Evolutionary conservation across 73 alveolate species (phyloP).

Genomic region (Paraurostyla sp.): DNA sequence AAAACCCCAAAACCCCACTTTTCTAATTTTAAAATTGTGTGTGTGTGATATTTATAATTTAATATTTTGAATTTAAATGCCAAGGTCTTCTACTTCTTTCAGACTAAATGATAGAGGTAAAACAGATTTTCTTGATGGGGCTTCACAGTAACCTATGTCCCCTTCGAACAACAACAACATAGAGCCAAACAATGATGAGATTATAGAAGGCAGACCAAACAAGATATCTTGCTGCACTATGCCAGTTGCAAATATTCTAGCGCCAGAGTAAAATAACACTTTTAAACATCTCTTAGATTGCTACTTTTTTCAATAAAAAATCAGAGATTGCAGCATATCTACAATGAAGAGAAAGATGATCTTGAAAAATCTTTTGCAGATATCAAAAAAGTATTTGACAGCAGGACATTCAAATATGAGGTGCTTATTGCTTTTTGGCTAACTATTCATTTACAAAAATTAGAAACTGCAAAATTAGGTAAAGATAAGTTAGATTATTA

Average conservation of each 20-base stretch:
- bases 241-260: conserved; percentile 55
- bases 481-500: neutral
- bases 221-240: conserved; percentile 40
- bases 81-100: conserved; percentile 9
- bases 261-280: conserved; percentile 53
- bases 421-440: conserved; percentile 62
- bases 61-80: conserved; percentile 15
- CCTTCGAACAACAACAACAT: neutral
- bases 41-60: neutral
- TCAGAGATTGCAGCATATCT: conserved; percentile 33
- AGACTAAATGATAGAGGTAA: neutral
- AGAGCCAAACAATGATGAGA: neutral
- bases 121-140: neutral
- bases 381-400: conserved; percentile 35
- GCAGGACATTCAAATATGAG: conserved; percentile 41
- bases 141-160: neutral
- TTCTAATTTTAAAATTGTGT: neutral
- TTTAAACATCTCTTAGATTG: neutral
- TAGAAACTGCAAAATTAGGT: conserved; percentile 50
- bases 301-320: conserved; percentile 50
- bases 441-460: conserved; percentile 37
- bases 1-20: conserved; percentile 20
- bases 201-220: conserved; percentile 2
- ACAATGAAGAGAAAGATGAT: conserved; percentile 62
- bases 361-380: conserved; percentile 62